phyloP scores from a whole-genome alignment of 2,329 filamentous ascomycete species.

The Colletotrichum musicola region DNA sequence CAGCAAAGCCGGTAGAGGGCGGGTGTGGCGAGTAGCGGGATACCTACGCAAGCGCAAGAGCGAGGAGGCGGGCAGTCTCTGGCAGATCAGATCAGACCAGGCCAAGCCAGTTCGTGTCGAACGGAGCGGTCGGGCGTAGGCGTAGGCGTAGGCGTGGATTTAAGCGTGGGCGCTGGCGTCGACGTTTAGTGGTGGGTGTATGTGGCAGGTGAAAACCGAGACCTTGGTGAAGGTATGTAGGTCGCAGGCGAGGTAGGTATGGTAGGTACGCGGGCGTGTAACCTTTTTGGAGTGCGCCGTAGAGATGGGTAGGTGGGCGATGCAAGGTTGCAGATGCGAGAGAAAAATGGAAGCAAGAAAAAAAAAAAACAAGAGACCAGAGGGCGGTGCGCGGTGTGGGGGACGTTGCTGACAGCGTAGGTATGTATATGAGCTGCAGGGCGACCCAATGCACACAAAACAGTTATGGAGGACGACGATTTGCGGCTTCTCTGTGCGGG shows the following conservation, averaged over 20 bases:
- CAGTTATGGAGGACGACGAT: slow-evolving; percentile 13
- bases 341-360: slow-evolving; percentile 6
- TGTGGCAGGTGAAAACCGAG: not conserved
- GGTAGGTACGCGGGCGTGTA: not conserved
- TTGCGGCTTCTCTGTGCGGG: not conserved
- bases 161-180: no score
- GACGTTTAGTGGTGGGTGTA: not conserved
- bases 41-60: not conserved
- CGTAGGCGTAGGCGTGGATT: not conserved
- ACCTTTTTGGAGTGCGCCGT: not conserved
- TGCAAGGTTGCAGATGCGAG: slow-evolving; percentile 1
- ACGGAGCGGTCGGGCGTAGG: not conserved
- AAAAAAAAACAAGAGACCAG: slow-evolving; percentile 9
- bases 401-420: slow-evolving; percentile 5
- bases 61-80: slow-evolving; percentile 9
- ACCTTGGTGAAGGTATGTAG: not conserved
- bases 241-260: not conserved
- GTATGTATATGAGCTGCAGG: slow-evolving; percentile 35
- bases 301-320: slow-evolving; percentile 1
- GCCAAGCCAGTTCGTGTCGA: not conserved
- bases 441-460: slow-evolving; percentile 13
- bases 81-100: slow-evolving; percentile 21
- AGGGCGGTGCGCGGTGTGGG: slow-evolving; percentile 7
- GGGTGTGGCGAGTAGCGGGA: not conserved
- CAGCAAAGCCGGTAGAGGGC: not conserved